Conservation (phyloP, 768 basidiomycete genomes). For the Trametes gibbosa region DNA sequence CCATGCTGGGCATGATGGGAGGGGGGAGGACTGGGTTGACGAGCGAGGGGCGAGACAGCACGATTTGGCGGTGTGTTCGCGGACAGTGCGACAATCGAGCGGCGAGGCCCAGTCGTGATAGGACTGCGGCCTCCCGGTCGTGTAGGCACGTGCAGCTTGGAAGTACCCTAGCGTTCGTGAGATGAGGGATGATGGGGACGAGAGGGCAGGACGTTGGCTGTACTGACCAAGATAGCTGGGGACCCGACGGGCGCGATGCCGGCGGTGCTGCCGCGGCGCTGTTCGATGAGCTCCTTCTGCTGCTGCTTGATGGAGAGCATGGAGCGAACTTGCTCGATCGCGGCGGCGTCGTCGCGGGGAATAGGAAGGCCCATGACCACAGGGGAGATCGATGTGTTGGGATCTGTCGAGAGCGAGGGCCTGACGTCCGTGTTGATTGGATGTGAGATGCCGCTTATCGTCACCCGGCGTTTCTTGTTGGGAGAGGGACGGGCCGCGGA, state of each 20-base stretch:
- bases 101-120: constrained; percentile 28
- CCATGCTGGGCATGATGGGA: constrained; percentile 34
- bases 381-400: constrained; percentile 61
- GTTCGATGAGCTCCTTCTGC: constrained; percentile 69
- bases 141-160: neutral
- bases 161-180: constrained; percentile 19
- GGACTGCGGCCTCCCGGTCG: constrained; percentile 37
- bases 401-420: constrained; percentile 28
- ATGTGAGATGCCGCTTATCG: constrained; percentile 59
- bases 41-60: constrained; percentile 36
- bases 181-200: constrained; percentile 15
- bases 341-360: constrained; percentile 54
- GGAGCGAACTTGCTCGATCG: constrained; percentile 61
- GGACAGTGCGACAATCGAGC: constrained; percentile 25
- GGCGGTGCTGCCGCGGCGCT: constrained; percentile 59
- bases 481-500: constrained; percentile 41
- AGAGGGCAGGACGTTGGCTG: constrained; percentile 19
- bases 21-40: constrained; percentile 28
- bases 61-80: constrained; percentile 26
- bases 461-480: constrained; percentile 67
- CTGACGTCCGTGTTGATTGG: constrained; percentile 54
- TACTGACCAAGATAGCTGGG: constrained; percentile 26
- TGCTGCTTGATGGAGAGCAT: constrained; percentile 65
- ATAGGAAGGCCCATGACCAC: constrained; percentile 58
- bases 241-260: constrained; percentile 24